Conservation (phyloP, 805 yeast genomes). For the Ogataea nonfermentans region DNA sequence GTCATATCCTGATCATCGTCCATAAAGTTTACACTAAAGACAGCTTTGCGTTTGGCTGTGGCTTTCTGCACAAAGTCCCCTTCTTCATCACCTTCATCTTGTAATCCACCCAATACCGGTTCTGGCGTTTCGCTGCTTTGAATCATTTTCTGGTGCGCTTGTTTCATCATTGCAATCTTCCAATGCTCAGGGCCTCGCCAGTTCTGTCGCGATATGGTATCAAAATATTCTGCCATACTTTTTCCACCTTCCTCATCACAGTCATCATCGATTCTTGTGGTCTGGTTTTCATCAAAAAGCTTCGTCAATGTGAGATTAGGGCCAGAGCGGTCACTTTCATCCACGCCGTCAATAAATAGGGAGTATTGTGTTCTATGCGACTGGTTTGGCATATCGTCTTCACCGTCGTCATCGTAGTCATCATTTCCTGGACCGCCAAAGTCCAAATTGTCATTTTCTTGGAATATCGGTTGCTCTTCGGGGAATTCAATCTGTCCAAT, state of each 20-base stretch:
- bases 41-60: slow-evolving; percentile 12
- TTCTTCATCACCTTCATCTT: not conserved
- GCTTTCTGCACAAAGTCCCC: slow-evolving; percentile 8
- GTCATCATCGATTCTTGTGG: slow-evolving; percentile 23
- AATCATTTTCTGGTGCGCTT: slow-evolving; percentile 8
- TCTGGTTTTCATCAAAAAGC: slow-evolving; percentile 33
- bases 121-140: slow-evolving; percentile 4
- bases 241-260: slow-evolving; percentile 39
- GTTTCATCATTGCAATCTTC: slow-evolving; percentile 58
- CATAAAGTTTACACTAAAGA: slow-evolving; percentile 29
- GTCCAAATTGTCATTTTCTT: slow-evolving; percentile 22
- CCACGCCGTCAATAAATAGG: slow-evolving; percentile 30
- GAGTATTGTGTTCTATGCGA: slow-evolving; percentile 33
- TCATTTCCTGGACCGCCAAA: slow-evolving; percentile 21
- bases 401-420: slow-evolving; percentile 26
- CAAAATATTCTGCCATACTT: slow-evolving; percentile 70
- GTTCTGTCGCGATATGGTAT: slow-evolving; percentile 60
- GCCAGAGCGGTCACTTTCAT: slow-evolving; percentile 29
- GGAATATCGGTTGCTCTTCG: slow-evolving; percentile 18
- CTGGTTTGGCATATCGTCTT: slow-evolving; percentile 15
- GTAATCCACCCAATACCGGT: not conserved
- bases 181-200: slow-evolving; percentile 96
- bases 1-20: slow-evolving; percentile 23
- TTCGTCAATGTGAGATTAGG: slow-evolving; percentile 33
- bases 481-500: slow-evolving; percentile 25